Evolutionary conservation across 805 yeast genomes (phyloP).

Genomic region (Geotrichum ghanense): DNA sequence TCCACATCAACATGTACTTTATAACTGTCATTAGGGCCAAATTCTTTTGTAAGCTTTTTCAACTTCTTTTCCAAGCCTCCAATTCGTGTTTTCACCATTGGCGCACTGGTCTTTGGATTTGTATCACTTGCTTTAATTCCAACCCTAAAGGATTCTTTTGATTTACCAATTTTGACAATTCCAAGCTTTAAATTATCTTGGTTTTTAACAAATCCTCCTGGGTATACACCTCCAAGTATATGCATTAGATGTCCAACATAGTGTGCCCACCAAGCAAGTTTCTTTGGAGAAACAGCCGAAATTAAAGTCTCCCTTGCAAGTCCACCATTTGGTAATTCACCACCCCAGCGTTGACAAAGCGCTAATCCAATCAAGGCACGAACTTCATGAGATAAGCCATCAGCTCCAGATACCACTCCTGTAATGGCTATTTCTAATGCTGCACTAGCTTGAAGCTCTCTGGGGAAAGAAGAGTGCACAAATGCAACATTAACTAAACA

Average conservation of each 20-base stretch:
- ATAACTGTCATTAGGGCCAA: slow-evolving; percentile 11
- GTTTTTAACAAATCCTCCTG: slow-evolving; percentile 69
- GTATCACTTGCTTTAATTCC: slow-evolving; percentile 13
- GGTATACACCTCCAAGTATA: slow-evolving; percentile 69
- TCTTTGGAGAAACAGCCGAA: slow-evolving; percentile 27
- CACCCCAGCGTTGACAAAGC: slow-evolving; percentile 74
- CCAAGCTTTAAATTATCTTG: slow-evolving; percentile 13
- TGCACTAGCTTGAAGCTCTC: slow-evolving; percentile 64
- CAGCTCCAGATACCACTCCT: slow-evolving; percentile 65
- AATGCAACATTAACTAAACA: slow-evolving; percentile 67
- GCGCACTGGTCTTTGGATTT: slow-evolving; percentile 16
- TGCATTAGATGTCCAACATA: slow-evolving; percentile 65
- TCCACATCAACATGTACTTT: slow-evolving; percentile 13
- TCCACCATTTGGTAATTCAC: slow-evolving; percentile 44
- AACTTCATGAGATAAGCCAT: slow-evolving; percentile 61
- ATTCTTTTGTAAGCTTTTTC: slow-evolving; percentile 37
- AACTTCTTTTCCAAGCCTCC: slow-evolving; percentile 48
- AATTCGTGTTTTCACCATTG: slow-evolving; percentile 36
- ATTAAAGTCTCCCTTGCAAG: slow-evolving; percentile 27
- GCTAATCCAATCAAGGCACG: slow-evolving; percentile 66
- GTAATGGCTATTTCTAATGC: slow-evolving; percentile 63
- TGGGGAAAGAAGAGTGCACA: slow-evolving; percentile 66
- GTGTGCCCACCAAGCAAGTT: slow-evolving; percentile 56
- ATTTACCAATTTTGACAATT: slow-evolving; percentile 9
- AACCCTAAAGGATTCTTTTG: slow-evolving; percentile 15